Conservation (phyloP, 495 filamentous ascomycete species). For the Aspergillus ostianus region DNA sequence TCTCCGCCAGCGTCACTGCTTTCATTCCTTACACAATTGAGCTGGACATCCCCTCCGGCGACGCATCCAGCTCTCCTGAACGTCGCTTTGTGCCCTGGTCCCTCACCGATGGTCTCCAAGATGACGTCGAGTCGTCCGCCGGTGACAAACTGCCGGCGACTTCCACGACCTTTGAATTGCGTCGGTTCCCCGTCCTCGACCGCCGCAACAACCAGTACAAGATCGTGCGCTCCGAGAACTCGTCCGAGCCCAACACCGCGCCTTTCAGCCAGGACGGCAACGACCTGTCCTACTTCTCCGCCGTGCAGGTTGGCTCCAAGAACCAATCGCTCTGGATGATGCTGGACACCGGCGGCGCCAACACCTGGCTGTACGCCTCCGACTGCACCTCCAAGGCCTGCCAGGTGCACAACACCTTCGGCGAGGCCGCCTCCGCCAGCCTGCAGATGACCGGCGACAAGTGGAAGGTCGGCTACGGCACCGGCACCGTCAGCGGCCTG, state of each 20-base stretch:
- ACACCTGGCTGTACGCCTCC: slow-evolving; percentile 74
- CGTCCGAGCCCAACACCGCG: slow-evolving; percentile 55
- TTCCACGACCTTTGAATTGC: neutral
- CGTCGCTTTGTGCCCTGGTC: slow-evolving; percentile 40
- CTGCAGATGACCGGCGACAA: slow-evolving; percentile 43
- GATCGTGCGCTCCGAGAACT: slow-evolving; percentile 53
- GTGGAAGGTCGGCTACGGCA: slow-evolving; percentile 69
- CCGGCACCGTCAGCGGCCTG: slow-evolving; percentile 63
- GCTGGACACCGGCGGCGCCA: slow-evolving; percentile 74
- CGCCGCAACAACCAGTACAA: slow-evolving; percentile 52
- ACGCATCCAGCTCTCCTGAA: slow-evolving; percentile 3
- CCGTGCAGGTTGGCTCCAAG: slow-evolving; percentile 64
- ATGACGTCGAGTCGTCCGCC: slow-evolving; percentile 15
- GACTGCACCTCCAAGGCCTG: slow-evolving; percentile 63
- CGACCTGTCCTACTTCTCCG: slow-evolving; percentile 75
- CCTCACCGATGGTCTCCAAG: slow-evolving; percentile 16
- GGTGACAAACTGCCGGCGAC: slow-evolving; percentile 20
- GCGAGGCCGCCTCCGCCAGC: slow-evolving; percentile 55
- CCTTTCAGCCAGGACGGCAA: slow-evolving; percentile 72
- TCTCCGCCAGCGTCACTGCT: slow-evolving; percentile 18
- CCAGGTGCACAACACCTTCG: slow-evolving; percentile 63
- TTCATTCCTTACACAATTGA: slow-evolving; percentile 24
- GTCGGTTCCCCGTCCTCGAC: slow-evolving; percentile 28
- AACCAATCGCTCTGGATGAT: slow-evolving; percentile 67
- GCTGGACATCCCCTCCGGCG: slow-evolving; percentile 10